Percentiles rank a stretch among this genome's conserved stretches.
phyloP scores from a whole-genome alignment of 495 filamentous ascomycete genomes.

The Elaphomyces granulatus region DNA sequence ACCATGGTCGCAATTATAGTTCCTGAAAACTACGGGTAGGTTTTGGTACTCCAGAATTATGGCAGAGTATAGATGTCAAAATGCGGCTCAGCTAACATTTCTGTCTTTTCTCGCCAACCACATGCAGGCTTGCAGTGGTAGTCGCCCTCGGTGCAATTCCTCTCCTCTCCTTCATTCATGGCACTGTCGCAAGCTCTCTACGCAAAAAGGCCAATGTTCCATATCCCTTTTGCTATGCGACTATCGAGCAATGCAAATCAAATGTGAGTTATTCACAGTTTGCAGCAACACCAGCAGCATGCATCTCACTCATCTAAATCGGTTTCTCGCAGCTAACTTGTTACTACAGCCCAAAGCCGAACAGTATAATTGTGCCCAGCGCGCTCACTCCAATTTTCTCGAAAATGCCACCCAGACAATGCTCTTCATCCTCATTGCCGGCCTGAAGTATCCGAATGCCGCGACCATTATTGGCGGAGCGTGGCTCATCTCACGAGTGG shows the following conservation, averaged over 20 bases:
- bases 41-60: not conserved
- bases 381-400: conserved; percentile 56
- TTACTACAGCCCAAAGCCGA: conserved; percentile 26
- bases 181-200: conserved; percentile 21
- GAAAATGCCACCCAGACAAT: conserved; percentile 48
- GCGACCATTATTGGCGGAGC: conserved; percentile 35
- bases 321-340: no score
- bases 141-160: conserved; percentile 39
- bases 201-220: conserved; percentile 42
- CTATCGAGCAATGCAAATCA: conserved; percentile 36
- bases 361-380: conserved; percentile 54
- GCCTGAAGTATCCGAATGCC: conserved; percentile 40
- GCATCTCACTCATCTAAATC: no score
- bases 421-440: conserved; percentile 42
- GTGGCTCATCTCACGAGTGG: conserved; percentile 41
- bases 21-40: conserved; percentile 38
- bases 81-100: no score
- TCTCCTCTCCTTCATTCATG: conserved; percentile 47
- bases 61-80: not conserved
- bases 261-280: conserved; percentile 35
- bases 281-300: no score
- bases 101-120: no score
- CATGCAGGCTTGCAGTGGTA: no score
- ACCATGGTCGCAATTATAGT: conserved; percentile 30
- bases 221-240: conserved; percentile 53